Percentiles rank a stretch among this genome's conserved stretches.
Conservation (phyloP, 2,329 filamentous ascomycete species). For the Curvularia verruculosa region DNA sequence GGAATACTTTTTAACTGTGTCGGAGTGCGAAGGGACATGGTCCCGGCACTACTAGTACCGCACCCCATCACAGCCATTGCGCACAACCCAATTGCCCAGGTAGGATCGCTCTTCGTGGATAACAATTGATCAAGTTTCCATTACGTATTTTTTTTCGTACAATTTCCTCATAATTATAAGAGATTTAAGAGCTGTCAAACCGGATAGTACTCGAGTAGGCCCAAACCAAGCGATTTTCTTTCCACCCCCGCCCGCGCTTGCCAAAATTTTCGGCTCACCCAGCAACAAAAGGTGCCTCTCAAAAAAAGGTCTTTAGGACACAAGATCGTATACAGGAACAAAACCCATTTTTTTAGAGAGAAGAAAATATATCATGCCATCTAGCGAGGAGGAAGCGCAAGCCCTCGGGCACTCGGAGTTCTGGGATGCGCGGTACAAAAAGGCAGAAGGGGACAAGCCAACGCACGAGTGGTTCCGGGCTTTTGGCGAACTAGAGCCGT, state of each 20-base stretch:
- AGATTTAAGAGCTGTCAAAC: neutral
- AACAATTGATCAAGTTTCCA: neutral
- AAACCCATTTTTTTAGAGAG: neutral
- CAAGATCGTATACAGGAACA: neutral
- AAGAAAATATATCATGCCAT: neutral
- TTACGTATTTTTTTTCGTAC: neutral
- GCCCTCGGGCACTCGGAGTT: neutral
- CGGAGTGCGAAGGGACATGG: neutral
- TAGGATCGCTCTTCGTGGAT: neutral
- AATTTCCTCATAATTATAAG: neutral
- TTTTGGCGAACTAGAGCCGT: neutral
- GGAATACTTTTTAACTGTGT: no score
- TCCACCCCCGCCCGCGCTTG: neutral
- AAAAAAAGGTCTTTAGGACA: neutral
- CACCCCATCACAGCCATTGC: neutral
- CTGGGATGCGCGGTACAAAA: neutral
- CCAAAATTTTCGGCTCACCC: neutral
- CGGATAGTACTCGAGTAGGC: neutral
- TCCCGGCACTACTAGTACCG: neutral
- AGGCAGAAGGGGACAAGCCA: neutral
- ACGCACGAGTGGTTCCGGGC: neutral
- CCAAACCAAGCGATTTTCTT: neutral
- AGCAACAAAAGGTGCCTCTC: neutral
- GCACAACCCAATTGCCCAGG: neutral
- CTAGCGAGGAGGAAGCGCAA: neutral